Evolutionary conservation across 2,329 filamentous ascomycete species (phyloP), one percentile per base, ranked within the genome.

Genomic region (Zopfia rhizophila): DNA sequence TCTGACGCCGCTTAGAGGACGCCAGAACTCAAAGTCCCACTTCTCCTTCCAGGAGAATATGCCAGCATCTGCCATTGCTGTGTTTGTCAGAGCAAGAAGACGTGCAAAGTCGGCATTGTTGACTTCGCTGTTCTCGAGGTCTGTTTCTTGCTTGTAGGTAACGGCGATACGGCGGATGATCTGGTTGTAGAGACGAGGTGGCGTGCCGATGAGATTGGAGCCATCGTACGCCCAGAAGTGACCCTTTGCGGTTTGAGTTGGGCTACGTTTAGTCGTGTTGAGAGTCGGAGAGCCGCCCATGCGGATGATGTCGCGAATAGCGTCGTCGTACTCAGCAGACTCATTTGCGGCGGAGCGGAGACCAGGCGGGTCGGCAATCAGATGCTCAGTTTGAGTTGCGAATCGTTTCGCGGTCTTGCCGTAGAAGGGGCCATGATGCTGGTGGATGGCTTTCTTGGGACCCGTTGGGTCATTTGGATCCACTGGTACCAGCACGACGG

Each of bases 31-130:
- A 36, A 58, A 66, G 29, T 48, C 49, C 54, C 61, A 65, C 28
- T 66, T 66, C 28, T 58, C 60, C 10, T 54, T 60, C 63, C 63
- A 65, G 18, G 58, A 54, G 32, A 63, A 64, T 40, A 66, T 58
- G 16, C 63, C 62, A 2, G 63, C 63, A 24, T 66, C 63, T 5
- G 56, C 56, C 37, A 55, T 37, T 4, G 63, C 58, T 17, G 47
- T 50, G 40, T 66, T 63, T 24, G 51, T 45, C 4, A 66, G 47
- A 5, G 63, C 61, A 13, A 66, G 51, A 7, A 65, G 48, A 13
- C 63, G 62, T 3, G 52, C 61, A 21, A 66, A 66, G 16, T 65
- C 60, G 4, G 63, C 63, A 38, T 66, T 66, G 42, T 59, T 63
- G 27, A 45, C 49, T 30, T 65, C 41, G 31, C 29, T 31, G n/a